These are phyloP conservation scores for Talaromyces thailandensis DNA, from an alignment of 495 filamentous ascomycete species.

Conservation along the genomic window DNA sequence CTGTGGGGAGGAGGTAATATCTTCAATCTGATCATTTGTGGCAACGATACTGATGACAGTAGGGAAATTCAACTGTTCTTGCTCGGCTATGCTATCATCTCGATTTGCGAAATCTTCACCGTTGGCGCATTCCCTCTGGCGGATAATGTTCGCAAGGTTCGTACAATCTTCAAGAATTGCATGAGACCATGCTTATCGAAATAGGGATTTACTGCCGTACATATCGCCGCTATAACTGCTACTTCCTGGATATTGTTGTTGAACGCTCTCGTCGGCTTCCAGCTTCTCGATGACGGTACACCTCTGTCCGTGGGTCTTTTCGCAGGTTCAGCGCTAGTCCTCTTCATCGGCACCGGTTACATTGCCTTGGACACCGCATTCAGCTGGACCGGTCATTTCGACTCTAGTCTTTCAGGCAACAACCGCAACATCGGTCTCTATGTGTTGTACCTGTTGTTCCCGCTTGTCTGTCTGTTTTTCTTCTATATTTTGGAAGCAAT, in stretches of 20 bases:
- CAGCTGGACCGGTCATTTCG: slow-evolving; percentile 71
- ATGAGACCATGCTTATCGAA: neutral
- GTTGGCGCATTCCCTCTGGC: slow-evolving; percentile 78
- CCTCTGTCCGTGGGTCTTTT: slow-evolving; percentile 71
- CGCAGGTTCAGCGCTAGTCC: slow-evolving; percentile 50
- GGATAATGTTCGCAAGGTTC: slow-evolving; percentile 48
- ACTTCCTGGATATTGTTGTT: slow-evolving; percentile 87
- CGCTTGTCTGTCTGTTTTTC: slow-evolving; percentile 74
- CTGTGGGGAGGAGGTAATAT: slow-evolving; percentile 78
- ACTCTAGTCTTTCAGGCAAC: slow-evolving; percentile 40
- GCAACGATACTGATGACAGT: neutral
- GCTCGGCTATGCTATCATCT: slow-evolving; percentile 74
- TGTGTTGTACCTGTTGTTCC: slow-evolving; percentile 84
- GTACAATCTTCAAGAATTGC: slow-evolving; percentile 2
- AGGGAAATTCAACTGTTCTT: slow-evolving; percentile 98
- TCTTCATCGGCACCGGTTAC: slow-evolving; percentile 91
- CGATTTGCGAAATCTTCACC: slow-evolving; percentile 94
- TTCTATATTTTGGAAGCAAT: slow-evolving; percentile 78
- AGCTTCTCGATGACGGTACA: slow-evolving; percentile 91
- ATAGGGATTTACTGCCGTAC: slow-evolving; percentile 86
- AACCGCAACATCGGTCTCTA: slow-evolving; percentile 82
- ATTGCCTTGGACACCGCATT: slow-evolving; percentile 92
- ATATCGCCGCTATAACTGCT: slow-evolving; percentile 81
- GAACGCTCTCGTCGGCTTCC: slow-evolving; percentile 87
- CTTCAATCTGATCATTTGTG: neutral